Conservation (phyloP, 352 stramenopile species). For the Phytopythium cucurbitacearum region DNA sequence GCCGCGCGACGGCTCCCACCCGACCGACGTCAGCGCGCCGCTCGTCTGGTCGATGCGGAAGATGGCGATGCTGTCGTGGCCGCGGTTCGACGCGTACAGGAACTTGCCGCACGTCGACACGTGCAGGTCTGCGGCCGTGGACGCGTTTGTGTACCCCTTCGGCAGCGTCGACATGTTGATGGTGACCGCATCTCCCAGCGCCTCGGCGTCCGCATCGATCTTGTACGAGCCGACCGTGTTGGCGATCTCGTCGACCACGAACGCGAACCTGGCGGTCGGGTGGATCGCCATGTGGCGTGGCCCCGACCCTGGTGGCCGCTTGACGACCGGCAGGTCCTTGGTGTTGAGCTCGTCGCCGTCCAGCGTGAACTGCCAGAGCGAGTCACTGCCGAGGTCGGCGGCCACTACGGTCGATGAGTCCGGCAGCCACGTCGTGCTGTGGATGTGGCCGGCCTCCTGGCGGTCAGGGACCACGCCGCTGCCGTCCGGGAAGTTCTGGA, state of each 20-base stretch:
- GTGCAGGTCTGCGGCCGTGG: constrained; percentile 48
- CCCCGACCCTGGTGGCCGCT: constrained; percentile 39
- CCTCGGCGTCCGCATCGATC: constrained; percentile 34
- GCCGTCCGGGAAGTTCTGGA: constrained; percentile 36
- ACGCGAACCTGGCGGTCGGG: constrained; percentile 38
- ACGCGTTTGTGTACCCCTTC: constrained; percentile 21
- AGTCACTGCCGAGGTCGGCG: constrained; percentile 68
- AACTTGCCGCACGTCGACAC: constrained; percentile 47
- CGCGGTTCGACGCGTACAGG: constrained; percentile 61
- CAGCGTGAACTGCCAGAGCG: constrained; percentile 55
- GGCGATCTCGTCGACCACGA: constrained; percentile 69
- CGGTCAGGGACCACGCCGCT: constrained; percentile 49
- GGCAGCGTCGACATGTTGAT: constrained; percentile 71
- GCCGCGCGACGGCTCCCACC: constrained; percentile 39
- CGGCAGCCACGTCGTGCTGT: constrained; percentile 64
- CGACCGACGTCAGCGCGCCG: constrained; percentile 39
- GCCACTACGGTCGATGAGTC: constrained; percentile 27
- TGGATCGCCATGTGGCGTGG: constrained; percentile 79
- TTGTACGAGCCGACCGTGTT: constrained; percentile 62
- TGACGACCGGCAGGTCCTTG: constrained; percentile 48
- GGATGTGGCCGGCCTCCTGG: constrained; percentile 71
- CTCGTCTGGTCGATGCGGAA: constrained; percentile 41
- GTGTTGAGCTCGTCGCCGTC: constrained; percentile 11
- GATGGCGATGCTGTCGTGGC: constrained; percentile 57
- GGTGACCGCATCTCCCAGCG: constrained; percentile 30